These are phyloP conservation scores for Phycomyces nitens DNA, from an alignment of 192 early-diverging fungal genomes.

Conservation along the genomic window DNA sequence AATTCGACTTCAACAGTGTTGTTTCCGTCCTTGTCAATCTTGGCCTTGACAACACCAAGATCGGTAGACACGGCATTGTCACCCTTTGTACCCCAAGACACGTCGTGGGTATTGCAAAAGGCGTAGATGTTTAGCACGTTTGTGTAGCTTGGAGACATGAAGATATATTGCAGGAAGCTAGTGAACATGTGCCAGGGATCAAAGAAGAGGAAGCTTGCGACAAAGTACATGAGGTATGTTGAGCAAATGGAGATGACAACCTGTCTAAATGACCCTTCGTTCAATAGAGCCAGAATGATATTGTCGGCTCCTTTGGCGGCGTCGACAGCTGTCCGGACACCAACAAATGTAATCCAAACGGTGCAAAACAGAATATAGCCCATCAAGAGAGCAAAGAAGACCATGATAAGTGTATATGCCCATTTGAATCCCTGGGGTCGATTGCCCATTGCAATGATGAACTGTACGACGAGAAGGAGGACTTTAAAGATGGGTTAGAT, in stretches of 20 bases:
- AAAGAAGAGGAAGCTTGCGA: slow-evolving; percentile 58
- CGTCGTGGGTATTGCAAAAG: slow-evolving; percentile 84
- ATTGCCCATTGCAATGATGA: slow-evolving; percentile 93
- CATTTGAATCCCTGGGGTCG: slow-evolving; percentile 86
- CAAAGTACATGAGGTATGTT: slow-evolving; percentile 67
- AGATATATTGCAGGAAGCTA: slow-evolving; percentile 62
- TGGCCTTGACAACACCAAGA: slow-evolving; percentile 50
- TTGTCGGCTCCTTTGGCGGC: slow-evolving; percentile 18
- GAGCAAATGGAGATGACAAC: slow-evolving; percentile 55
- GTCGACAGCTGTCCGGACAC: slow-evolving; percentile 13
- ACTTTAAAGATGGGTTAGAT: slow-evolving; percentile 42
- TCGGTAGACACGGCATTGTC: slow-evolving; percentile 55
- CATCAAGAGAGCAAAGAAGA: slow-evolving; percentile 53
- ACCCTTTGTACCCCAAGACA: slow-evolving; percentile 84
- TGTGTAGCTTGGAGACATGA: slow-evolving; percentile 73
- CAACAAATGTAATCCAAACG: slow-evolving; percentile 28
- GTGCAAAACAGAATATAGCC: slow-evolving; percentile 36
- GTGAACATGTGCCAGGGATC: slow-evolving; percentile 83
- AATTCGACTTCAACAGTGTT: slow-evolving; percentile 48
- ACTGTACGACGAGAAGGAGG: slow-evolving; percentile 73
- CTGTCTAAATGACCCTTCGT: slow-evolving; percentile 46
- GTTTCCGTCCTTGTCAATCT: slow-evolving; percentile 42
- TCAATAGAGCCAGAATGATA: slow-evolving; percentile 33
- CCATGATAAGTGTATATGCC: slow-evolving; percentile 72
- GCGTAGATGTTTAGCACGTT: slow-evolving; percentile 83